Evolutionary conservation across 306 rosid species (phyloP).

Genomic region (Acacia acuminata): DNA sequence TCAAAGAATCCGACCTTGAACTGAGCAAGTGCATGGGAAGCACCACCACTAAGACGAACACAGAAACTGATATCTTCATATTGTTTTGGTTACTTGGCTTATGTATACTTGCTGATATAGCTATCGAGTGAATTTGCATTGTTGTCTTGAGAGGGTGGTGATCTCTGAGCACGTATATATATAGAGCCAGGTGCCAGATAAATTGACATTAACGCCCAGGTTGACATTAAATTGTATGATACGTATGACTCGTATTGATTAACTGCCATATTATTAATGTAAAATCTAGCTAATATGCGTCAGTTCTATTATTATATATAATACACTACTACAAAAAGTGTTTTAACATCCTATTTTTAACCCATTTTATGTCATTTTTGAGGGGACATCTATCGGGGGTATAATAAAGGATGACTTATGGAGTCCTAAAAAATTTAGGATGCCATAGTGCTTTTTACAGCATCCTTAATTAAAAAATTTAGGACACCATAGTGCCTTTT

Average conservation of each 20-base stretch:
- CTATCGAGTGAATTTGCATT: neutral
- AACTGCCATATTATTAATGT: neutral
- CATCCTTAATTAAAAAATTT: too few species aligned
- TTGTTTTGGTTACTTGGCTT: neutral
- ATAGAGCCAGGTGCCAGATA: neutral
- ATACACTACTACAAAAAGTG: too few species aligned
- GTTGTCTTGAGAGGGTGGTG: neutral
- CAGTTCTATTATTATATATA: too few species aligned
- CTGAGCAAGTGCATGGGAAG: constrained; percentile 29
- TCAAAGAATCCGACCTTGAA: constrained; percentile 39
- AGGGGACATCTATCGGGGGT: too few species aligned
- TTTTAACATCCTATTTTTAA: too few species aligned
- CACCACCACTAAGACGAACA: constrained; percentile 2
- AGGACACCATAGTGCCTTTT: too few species aligned
- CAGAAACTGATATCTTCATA: neutral
- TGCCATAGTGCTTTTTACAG: too few species aligned
- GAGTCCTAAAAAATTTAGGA: too few species aligned
- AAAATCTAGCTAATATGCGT: neutral
- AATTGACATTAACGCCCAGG: neutral
- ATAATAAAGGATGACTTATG: too few species aligned
- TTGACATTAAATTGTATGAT: neutral
- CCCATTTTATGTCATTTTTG: too few species aligned
- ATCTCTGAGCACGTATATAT: neutral
- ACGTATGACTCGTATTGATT: neutral
- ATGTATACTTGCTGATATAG: neutral